Conservation (phyloP, 1,284 basidiomycete genomes). For the Leccinum pachyderme region DNA sequence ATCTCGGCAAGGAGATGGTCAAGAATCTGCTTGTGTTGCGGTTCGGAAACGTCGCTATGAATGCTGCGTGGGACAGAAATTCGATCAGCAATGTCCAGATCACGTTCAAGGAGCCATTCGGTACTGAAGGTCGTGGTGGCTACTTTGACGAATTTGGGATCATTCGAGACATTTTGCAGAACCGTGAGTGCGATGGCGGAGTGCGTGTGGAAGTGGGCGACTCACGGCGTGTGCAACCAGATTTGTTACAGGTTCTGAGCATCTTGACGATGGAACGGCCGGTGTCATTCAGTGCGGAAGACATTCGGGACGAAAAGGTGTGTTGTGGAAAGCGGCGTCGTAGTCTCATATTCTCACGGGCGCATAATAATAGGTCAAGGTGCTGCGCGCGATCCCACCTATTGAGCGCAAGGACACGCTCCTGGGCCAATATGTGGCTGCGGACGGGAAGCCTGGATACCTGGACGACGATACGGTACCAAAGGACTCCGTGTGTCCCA, state of each 20-base stretch:
- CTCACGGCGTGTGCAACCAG: conserved; percentile 41
- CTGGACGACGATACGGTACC: conserved; percentile 94
- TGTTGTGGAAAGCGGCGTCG: conserved; percentile 13
- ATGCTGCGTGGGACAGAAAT: conserved; percentile 90
- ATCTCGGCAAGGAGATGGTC: conserved; percentile 98
- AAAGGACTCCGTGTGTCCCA: conserved; percentile 87
- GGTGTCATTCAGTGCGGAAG: conserved; percentile 94
- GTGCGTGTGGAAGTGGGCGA: conserved; percentile 6
- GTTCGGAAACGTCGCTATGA: conserved; percentile 89
- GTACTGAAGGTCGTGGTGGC: conserved; percentile 94
- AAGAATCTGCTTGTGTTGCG: conserved; percentile 94
- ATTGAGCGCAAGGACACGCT: conserved; percentile 77
- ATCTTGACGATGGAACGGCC: conserved; percentile 95
- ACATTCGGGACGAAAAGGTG: conserved; percentile 97
- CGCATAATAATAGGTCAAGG: conserved; percentile 72
- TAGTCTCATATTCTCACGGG: conserved; percentile 15
- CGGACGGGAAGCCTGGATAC: conserved; percentile 93
- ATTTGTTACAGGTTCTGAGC: conserved; percentile 89
- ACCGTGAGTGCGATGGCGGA: conserved; percentile 63
- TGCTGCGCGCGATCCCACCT: conserved; percentile 84
- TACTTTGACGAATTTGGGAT: conserved; percentile 99
- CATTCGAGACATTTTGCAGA: conserved; percentile 94
- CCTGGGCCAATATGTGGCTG: conserved; percentile 88
- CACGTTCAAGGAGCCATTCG: conserved; percentile 98
- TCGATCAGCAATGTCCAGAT: conserved; percentile 95